Conservation (phyloP, 2,329 filamentous ascomycete species). For the Cercospora zeae-maydis region DNA sequence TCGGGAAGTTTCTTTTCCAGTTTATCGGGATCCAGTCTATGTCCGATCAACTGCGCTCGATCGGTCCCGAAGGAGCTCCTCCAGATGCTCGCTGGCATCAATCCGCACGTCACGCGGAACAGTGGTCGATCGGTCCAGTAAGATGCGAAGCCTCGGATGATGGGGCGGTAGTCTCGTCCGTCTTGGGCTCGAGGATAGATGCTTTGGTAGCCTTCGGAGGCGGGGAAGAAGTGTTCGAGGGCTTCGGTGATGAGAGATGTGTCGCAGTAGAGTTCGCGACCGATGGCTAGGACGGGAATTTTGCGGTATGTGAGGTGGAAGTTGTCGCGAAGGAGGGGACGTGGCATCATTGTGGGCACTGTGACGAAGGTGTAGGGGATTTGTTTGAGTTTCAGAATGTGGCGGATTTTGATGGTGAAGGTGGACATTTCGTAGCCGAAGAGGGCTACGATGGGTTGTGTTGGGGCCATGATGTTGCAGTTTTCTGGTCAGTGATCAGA, state of each 20-base stretch:
- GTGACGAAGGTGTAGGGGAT: conserved; percentile 40
- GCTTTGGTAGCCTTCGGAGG: conserved; percentile 34
- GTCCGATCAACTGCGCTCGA: conserved; percentile 40
- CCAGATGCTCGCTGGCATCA: conserved; percentile 43
- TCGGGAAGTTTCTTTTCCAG: conserved; percentile 40
- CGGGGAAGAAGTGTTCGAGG: conserved; percentile 33
- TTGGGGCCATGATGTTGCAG: conserved; percentile 3
- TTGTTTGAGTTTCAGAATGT: conserved; percentile 38
- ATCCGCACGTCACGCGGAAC: conserved; percentile 41
- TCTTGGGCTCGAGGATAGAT: conserved; percentile 37
- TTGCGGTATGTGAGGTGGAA: conserved; percentile 42
- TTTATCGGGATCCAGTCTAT: conserved; percentile 38
- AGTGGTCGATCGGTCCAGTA: conserved; percentile 43
- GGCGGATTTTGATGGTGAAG: conserved; percentile 39
- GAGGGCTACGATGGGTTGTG: conserved; percentile 26
- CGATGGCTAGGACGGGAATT: conserved; percentile 35
- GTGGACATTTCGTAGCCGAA: conserved; percentile 32
- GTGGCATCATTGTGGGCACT: conserved; percentile 40
- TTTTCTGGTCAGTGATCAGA: background rate
- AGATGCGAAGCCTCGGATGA: conserved; percentile 41
- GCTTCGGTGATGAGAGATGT: conserved; percentile 36
- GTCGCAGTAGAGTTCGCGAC: conserved; percentile 36
- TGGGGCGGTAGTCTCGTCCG: conserved; percentile 35
- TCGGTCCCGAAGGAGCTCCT: conserved; percentile 40
- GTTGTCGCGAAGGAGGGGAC: conserved; percentile 36